Conservation (phyloP, 306 rosid species). For the Calophaca sinica region DNA sequence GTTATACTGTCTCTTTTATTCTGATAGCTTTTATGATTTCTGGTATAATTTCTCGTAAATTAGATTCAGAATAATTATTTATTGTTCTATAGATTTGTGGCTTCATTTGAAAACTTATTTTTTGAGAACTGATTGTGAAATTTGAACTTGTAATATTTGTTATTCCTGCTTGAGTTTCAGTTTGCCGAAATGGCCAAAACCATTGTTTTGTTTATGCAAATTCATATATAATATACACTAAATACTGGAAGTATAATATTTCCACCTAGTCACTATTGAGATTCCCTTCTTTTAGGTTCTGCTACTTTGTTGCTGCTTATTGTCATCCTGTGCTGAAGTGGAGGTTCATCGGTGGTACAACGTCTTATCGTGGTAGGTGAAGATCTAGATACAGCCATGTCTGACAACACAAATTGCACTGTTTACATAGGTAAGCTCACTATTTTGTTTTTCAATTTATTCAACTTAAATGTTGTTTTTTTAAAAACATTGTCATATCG, state of each 20-base stretch:
- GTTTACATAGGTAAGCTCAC: constrained; percentile 57
- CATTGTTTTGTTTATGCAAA: not conserved
- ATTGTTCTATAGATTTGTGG: not conserved
- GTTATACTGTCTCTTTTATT: not conserved
- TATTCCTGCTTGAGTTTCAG: not conserved
- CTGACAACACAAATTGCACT: constrained; percentile 56
- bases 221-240: too few species aligned
- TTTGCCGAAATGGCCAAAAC: constrained; percentile 18
- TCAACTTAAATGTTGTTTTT: not conserved
- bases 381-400: constrained; percentile 51
- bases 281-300: constrained; percentile 29
- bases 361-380: too few species aligned
- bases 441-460: not conserved
- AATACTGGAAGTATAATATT: not conserved
- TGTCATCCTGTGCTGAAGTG: not conserved
- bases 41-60: not conserved
- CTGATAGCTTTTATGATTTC: not conserved
- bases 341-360: constrained; percentile 15
- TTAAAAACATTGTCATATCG: too few species aligned
- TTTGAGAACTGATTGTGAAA: not conserved
- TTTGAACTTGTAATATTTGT: not conserved
- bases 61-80: not conserved
- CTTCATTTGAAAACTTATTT: not conserved
- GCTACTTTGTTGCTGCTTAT: not conserved
- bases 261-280: not conserved